Conservation (phyloP, 2,329 filamentous ascomycete species). For the Diaporthe humulicola region DNA sequence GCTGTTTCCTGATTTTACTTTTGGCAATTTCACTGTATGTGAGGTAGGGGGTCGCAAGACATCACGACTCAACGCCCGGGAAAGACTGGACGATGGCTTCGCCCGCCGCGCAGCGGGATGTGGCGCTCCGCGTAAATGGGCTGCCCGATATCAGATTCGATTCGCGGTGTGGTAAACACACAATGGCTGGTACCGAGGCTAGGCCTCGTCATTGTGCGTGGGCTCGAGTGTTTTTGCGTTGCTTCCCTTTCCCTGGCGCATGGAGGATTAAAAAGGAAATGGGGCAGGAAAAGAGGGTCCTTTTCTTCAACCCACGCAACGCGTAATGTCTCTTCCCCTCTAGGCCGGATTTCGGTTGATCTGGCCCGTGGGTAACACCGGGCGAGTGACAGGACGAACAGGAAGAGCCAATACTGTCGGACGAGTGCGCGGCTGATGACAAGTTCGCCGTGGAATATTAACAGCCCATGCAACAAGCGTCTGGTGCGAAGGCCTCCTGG, state of each 20-base stretch:
- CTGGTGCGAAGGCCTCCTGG: background rate
- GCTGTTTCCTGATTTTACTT: background rate
- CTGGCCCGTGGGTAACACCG: background rate
- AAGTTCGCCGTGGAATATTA: background rate
- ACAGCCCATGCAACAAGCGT: background rate
- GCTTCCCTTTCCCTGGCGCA: conserved; percentile 27
- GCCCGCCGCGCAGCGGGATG: conserved; percentile 6
- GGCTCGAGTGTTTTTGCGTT: conserved; percentile 7
- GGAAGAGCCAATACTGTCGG: background rate
- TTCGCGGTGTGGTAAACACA: conserved; percentile 1
- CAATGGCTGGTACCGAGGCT: conserved; percentile 30
- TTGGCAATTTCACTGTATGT: background rate
- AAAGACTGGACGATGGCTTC: background rate
- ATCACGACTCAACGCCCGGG: background rate
- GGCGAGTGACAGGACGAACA: background rate
- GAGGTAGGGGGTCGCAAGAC: conserved; percentile 1
- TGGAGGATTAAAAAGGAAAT: conserved; percentile 12
- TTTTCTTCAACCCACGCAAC: conserved; percentile 2
- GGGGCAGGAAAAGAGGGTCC: conserved; percentile 26
- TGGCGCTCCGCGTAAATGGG: conserved; percentile 14
- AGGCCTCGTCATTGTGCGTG: conserved; percentile 33
- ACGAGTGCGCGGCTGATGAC: conserved; percentile 21
- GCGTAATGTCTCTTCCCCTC: conserved; percentile 34
- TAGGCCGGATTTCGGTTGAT: conserved; percentile 27
- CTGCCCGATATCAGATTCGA: background rate